These are phyloP conservation scores for Quercus engelmannii DNA, from an alignment of 306 rosid genomes.

Conservation along the genomic window DNA sequence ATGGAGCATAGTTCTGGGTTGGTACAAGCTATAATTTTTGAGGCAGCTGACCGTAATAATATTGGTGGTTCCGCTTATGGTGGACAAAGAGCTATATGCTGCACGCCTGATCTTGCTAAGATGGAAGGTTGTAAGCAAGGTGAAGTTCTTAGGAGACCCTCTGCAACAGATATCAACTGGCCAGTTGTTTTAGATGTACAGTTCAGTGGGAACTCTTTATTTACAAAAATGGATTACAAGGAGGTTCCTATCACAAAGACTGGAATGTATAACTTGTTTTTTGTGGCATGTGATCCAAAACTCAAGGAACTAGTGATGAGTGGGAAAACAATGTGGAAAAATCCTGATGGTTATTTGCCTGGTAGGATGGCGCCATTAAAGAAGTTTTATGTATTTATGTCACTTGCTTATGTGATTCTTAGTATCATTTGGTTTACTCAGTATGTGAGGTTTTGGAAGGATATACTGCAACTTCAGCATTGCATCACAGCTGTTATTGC, in stretches of 20 bases:
- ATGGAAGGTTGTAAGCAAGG: conserved; percentile 92
- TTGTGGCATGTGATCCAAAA: conserved; percentile 84
- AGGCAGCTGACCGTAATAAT: conserved; percentile 86
- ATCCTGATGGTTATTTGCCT: conserved; percentile 83
- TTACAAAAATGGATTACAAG: conserved; percentile 33
- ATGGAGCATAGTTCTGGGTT: conserved; percentile 49
- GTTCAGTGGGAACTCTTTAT: conserved; percentile 38
- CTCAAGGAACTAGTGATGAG: conserved; percentile 77
- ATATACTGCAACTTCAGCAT: conserved; percentile 90
- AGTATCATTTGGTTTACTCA: conserved; percentile 79
- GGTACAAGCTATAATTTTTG: conserved; percentile 73
- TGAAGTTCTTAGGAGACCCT: conserved; percentile 80
- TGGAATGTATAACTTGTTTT: conserved; percentile 95
- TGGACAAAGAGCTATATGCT: conserved; percentile 91
- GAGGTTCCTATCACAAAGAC: conserved; percentile 59
- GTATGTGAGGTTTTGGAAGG: conserved; percentile 86
- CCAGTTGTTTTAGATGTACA: conserved; percentile 60
- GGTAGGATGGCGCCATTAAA: conserved; percentile 92
- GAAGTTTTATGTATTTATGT: conserved; percentile 76
- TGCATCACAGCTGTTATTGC: conserved; percentile 75
- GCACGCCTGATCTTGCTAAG: conserved; percentile 92
- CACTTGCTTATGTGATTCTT: conserved; percentile 61
- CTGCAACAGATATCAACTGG: conserved; percentile 70
- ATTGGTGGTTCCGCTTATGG: conserved; percentile 99
- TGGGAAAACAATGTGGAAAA: conserved; percentile 91